phyloP scores from a whole-genome alignment of 2,329 filamentous ascomycete species.

The Trichoderma sp. region DNA sequence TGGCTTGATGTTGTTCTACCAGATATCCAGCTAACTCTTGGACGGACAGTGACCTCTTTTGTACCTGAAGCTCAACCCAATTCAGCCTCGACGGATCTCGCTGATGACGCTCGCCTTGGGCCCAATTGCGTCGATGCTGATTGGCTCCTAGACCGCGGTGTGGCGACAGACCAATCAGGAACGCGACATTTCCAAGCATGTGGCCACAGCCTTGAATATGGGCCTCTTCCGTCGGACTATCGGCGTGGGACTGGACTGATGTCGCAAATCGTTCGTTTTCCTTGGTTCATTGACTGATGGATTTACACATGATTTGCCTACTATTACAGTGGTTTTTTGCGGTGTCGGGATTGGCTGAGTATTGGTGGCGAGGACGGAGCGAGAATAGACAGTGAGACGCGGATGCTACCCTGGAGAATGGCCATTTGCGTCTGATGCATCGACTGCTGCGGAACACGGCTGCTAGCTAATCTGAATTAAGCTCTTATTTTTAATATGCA shows the following conservation, averaged over 20 bases:
- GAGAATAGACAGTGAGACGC: not conserved
- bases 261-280: conserved; percentile 5
- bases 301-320: not conserved
- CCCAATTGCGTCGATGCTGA: conserved; percentile 17
- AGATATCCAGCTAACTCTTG: not conserved
- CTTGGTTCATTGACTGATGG: not conserved
- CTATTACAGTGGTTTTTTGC: not conserved
- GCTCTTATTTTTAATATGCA: too few species aligned
- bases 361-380: not conserved
- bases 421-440: too few species aligned
- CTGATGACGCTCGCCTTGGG: conserved; percentile 17
- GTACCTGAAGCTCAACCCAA: conserved; percentile 23
- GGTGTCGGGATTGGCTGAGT: not conserved
- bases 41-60: conserved; percentile 29
- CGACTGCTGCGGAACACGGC: not conserved
- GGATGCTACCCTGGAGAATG: not conserved
- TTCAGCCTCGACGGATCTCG: conserved; percentile 1
- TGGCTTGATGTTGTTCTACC: not conserved
- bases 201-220: not conserved
- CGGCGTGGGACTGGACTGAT: not conserved
- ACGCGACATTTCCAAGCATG: conserved; percentile 30
- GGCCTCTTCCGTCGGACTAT: not conserved
- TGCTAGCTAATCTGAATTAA: not conserved
- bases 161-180: conserved; percentile 27
- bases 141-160: conserved; percentile 20